phyloP scores from a whole-genome alignment of 1,139 yeast genomes.

The Sugiyamaella castrensis region DNA sequence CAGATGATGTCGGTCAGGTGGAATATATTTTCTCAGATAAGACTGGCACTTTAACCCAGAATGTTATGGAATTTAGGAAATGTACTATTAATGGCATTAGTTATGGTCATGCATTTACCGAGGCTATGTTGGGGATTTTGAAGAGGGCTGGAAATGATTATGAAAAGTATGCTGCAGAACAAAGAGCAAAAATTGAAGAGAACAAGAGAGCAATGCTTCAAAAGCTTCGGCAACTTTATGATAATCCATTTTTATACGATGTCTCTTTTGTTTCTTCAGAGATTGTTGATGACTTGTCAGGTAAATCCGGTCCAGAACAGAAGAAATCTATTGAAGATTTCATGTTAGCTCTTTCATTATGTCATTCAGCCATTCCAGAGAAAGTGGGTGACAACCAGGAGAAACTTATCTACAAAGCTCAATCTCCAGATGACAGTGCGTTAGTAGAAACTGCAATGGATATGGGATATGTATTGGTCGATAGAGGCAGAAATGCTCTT shows the following conservation, averaged over 20 bases:
- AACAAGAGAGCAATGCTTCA: conserved; percentile 66
- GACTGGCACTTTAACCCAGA: conserved; percentile 95
- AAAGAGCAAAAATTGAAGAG: conserved; percentile 46
- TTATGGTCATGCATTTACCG: conserved; percentile 94
- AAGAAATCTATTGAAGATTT: conserved; percentile 58
- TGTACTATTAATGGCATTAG: conserved; percentile 81
- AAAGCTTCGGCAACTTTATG: conserved; percentile 45
- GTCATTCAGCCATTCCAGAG: conserved; percentile 90
- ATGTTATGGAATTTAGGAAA: conserved; percentile 94
- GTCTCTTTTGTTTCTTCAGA: conserved; percentile 79
- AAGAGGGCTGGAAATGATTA: conserved; percentile 76
- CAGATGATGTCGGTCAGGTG: conserved; percentile 97
- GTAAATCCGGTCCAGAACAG: conserved; percentile 52
- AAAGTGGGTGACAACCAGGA: conserved; percentile 46
- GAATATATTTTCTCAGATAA: conserved; percentile 95
- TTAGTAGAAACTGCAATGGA: conserved; percentile 90
- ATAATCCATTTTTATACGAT: conserved; percentile 58
- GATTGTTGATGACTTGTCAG: conserved; percentile 49
- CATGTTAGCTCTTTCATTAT: conserved; percentile 77
- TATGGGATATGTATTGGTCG: conserved; percentile 76
- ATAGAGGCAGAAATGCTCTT: conserved; percentile 68
- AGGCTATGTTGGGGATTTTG: conserved; percentile 87
- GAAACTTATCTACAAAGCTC: conserved; percentile 71
- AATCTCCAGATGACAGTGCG: conserved; percentile 98
- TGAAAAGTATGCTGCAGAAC: conserved; percentile 43